phyloP scores from a whole-genome alignment of 306 rosid species.

The Trifolium repens region DNA sequence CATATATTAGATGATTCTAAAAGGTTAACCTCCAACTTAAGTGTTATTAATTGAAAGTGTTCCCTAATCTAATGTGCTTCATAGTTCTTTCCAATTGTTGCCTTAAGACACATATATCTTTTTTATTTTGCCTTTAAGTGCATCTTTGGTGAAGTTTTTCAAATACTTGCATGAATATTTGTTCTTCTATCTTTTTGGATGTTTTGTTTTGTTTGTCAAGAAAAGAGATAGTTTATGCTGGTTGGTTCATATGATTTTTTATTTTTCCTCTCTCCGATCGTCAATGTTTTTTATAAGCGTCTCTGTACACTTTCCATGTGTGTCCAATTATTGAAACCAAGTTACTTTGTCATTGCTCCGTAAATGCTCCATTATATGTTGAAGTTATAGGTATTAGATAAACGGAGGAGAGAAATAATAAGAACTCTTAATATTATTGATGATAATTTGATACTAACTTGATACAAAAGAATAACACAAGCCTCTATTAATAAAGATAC shows the following conservation, averaged over 20 bases:
- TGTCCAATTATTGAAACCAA: slow-evolving; percentile 24
- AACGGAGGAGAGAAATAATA: background rate
- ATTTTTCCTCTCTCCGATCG: background rate
- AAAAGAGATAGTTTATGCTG: slow-evolving; percentile 13
- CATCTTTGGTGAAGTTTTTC: slow-evolving; percentile 18
- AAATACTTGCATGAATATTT: slow-evolving; percentile 11
- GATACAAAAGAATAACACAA: background rate
- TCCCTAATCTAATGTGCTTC: slow-evolving; percentile 11
- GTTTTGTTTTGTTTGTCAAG: slow-evolving; percentile 35
- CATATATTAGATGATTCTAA: slow-evolving; percentile 76
- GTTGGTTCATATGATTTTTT: slow-evolving; percentile 4
- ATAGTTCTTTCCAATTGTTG: background rate
- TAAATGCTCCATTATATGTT: slow-evolving; percentile 4
- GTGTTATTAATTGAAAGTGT: slow-evolving; percentile 16
- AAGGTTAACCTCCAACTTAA: slow-evolving; percentile 54
- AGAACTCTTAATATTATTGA: background rate
- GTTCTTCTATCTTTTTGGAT: slow-evolving; percentile 17
- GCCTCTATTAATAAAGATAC: background rate
- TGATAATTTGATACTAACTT: background rate
- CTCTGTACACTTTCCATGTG: background rate
- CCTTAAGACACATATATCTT: background rate
- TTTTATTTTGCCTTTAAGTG: background rate
- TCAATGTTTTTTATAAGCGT: slow-evolving; percentile 2
- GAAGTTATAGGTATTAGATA: background rate
- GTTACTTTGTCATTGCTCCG: slow-evolving; percentile 11